These are phyloP conservation scores for Cystobasidium tubakii DNA, from an alignment of 768 basidiomycete genomes.

Conservation along the genomic window DNA sequence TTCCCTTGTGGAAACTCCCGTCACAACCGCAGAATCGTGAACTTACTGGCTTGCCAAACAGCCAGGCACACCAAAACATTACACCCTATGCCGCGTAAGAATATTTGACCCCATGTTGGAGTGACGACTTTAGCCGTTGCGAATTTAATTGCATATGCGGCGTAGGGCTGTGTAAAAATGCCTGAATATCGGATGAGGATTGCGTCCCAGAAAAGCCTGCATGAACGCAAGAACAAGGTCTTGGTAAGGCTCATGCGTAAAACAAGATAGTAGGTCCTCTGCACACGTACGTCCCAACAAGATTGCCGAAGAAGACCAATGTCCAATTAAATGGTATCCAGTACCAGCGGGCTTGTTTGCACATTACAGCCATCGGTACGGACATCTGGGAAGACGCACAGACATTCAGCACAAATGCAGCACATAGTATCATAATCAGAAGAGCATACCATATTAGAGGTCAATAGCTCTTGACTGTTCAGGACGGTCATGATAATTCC, in stretches of 20 bases:
- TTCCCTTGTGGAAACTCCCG: too few relatives aligned
- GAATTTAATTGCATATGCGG: not conserved
- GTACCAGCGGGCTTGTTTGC: not conserved
- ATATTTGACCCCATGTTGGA: not conserved
- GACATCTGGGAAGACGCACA: not conserved
- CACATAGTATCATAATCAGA: too few relatives aligned
- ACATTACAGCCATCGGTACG: not conserved
- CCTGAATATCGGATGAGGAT: not conserved
- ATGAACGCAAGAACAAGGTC: too few relatives aligned
- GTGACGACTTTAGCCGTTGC: not conserved
- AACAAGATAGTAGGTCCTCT: too few relatives aligned
- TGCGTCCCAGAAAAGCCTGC: not conserved
- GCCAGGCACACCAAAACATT: not conserved
- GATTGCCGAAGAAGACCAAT: constrained; percentile 1
- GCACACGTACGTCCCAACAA: not conserved
- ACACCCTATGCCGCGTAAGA: not conserved
- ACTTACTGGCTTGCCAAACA: not conserved
- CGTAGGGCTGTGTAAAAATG: not conserved
- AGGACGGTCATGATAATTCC: not conserved
- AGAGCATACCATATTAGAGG: not conserved
- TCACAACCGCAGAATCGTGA: not conserved
- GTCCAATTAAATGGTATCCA: constrained; percentile 1
- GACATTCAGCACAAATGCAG: not conserved
- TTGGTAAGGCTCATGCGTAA: too few relatives aligned
- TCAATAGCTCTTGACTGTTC: not conserved